Percentiles rank a stretch among this genome's conserved stretches.
phyloP scores from a whole-genome alignment of 2,329 filamentous ascomycete species.

The Salinomyces thailandicus region DNA sequence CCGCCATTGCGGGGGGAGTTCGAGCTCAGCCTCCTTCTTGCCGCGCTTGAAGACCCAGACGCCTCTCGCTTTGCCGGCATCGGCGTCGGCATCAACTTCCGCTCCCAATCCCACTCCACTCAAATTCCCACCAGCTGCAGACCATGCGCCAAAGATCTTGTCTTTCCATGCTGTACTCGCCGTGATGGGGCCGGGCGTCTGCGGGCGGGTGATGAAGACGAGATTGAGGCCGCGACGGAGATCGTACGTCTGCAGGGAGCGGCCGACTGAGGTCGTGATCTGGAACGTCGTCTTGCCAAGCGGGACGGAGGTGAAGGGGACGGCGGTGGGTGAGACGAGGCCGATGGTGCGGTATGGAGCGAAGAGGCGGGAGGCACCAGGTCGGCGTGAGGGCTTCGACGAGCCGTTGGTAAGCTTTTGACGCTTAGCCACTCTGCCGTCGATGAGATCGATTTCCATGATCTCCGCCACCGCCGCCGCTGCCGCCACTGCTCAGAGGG shows the following conservation, averaged over 20 bases:
- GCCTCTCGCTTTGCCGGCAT: constrained; percentile 47
- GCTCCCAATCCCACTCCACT: too few species aligned
- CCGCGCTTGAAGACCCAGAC: constrained; percentile 90
- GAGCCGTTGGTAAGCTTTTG: constrained; percentile 47
- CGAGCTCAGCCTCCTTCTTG: constrained; percentile 67
- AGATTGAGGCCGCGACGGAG: constrained; percentile 80
- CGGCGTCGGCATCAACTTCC: not conserved
- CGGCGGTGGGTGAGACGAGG: constrained; percentile 77
- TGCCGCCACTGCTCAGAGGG: too few species aligned
- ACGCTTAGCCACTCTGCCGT: constrained; percentile 48
- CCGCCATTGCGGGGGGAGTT: constrained; percentile 52
- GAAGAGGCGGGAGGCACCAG: constrained; percentile 63
- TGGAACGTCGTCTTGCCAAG: constrained; percentile 93
- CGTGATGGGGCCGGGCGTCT: constrained; percentile 77
- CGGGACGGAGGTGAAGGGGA: constrained; percentile 82
- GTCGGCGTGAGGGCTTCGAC: constrained; percentile 10
- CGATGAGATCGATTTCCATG: too few species aligned
- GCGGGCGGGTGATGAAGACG: constrained; percentile 83
- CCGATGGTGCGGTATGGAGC: constrained; percentile 92
- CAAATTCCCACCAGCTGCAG: constrained; percentile 50
- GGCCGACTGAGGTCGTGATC: constrained; percentile 88
- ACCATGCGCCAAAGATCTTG: constrained; percentile 77
- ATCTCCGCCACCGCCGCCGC: too few species aligned
- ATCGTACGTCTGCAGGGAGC: constrained; percentile 90
- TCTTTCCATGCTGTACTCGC: constrained; percentile 83